Conservation (phyloP, 139 green algal genomes). For the Auxenochlorella pyrenoidosa region DNA sequence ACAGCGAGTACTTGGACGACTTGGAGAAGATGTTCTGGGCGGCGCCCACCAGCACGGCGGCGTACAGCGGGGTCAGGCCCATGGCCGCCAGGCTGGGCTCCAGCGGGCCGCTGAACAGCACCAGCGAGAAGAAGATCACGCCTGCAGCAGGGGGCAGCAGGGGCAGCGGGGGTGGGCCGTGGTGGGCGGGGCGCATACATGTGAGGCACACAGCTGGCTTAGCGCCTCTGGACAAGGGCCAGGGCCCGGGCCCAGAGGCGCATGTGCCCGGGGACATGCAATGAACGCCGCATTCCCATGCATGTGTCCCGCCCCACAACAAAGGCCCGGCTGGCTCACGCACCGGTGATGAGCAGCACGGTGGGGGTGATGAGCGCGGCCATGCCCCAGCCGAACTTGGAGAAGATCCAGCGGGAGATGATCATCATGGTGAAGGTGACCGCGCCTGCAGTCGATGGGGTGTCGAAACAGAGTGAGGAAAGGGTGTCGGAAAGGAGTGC, state of each 20-base stretch:
- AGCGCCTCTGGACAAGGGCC: no score
- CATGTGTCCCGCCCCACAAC: no score
- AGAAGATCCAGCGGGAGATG: constrained; percentile 94
- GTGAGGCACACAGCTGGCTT: no score
- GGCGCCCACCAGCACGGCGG: constrained; percentile 96
- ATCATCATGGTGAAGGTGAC: constrained; percentile 99
- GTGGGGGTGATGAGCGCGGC: constrained; percentile 97
- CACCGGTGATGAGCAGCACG: constrained; percentile 94
- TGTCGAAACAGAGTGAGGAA: background rate
- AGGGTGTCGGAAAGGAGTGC: background rate
- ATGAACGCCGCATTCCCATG: no score
- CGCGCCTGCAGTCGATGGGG: constrained; percentile 55
- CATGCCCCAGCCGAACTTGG: constrained; percentile 95
- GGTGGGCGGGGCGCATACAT: no score
- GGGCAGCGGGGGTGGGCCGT: background rate
- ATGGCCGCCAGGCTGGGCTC: constrained; percentile 81
- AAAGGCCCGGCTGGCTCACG: no score
- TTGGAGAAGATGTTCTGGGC: constrained; percentile 99
- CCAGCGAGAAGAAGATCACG: constrained; percentile 96
- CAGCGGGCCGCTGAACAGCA: constrained; percentile 84
- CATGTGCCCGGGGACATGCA: no score
- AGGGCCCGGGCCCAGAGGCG: no score
- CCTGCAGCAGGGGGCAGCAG: constrained; percentile 32
- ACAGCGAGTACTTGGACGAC: constrained; percentile 98
- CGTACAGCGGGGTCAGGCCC: constrained; percentile 94